Evolutionary conservation across 306 rosid species (phyloP).

Genomic region (Sicyos edulis): DNA sequence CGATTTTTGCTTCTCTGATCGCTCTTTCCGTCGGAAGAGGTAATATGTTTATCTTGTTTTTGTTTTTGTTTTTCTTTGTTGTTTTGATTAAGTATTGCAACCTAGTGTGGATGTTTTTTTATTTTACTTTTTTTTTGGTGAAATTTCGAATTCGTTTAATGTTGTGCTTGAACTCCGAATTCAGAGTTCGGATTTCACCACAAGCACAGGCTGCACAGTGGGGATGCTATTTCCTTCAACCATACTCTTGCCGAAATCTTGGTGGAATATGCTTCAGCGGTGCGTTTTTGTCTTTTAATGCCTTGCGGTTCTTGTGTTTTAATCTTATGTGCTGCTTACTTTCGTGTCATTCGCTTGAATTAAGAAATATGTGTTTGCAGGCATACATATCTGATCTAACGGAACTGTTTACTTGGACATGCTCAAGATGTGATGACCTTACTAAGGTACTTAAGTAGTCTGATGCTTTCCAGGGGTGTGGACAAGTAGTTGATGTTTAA

Average conservation of each 20-base stretch:
- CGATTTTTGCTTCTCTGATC: slow-evolving; percentile 17
- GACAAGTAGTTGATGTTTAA: background rate
- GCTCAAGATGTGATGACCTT: slow-evolving; percentile 64
- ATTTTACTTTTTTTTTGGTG: slow-evolving; percentile 6
- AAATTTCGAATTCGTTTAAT: background rate
- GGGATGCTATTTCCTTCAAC: slow-evolving; percentile 10
- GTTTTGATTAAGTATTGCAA: background rate
- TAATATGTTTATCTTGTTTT: background rate
- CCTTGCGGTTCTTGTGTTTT: background rate
- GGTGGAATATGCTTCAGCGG: slow-evolving; percentile 26
- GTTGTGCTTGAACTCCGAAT: slow-evolving; percentile 1
- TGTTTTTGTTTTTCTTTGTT: background rate
- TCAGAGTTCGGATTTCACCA: slow-evolving; percentile 12
- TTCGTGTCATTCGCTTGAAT: background rate
- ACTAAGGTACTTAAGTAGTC: slow-evolving; percentile 55
- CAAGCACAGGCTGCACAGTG: slow-evolving; percentile 1
- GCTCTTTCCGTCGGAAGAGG: slow-evolving; percentile 23
- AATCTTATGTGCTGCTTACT: background rate
- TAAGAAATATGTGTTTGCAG: slow-evolving; percentile 34
- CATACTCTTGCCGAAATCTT: slow-evolving; percentile 21
- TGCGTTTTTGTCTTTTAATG: background rate
- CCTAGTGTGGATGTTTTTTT: background rate
- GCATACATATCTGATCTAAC: slow-evolving; percentile 87
- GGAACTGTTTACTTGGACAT: slow-evolving; percentile 84
- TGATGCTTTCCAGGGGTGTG: background rate